Conservation (phyloP, 2,329 filamentous ascomycete species). For the Cordyceps cateniannulata region DNA sequence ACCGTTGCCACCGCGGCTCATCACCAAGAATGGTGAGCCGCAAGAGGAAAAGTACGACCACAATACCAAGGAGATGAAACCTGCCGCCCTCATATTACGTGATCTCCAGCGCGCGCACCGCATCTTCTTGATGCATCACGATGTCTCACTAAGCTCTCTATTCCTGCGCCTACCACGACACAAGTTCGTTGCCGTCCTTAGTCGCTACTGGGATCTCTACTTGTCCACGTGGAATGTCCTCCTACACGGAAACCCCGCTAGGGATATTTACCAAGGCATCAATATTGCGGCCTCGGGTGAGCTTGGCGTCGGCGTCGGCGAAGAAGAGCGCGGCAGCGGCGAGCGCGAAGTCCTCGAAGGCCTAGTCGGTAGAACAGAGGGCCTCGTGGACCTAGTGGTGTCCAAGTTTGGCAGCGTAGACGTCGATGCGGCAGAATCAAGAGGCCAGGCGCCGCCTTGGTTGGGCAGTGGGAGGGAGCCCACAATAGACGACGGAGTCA, state of each 20-base stretch:
- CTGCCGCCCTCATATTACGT: constrained; percentile 66
- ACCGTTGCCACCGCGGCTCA: constrained; percentile 51
- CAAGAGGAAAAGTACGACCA: constrained; percentile 58
- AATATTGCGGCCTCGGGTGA: constrained; percentile 88
- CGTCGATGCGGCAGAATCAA: constrained; percentile 21
- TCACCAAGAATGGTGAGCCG: constrained; percentile 34
- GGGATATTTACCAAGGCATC: constrained; percentile 72
- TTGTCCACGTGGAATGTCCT: constrained; percentile 78
- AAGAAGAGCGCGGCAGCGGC: constrained; percentile 90
- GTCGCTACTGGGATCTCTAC: constrained; percentile 73
- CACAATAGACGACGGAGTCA: constrained; percentile 68
- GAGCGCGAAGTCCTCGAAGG: constrained; percentile 91
- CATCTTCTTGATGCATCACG: constrained; percentile 84
- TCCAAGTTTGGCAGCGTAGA: constrained; percentile 70
- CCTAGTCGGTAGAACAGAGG: constrained; percentile 71
- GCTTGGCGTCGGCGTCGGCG: constrained; percentile 87
- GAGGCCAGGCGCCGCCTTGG: constrained; percentile 46
- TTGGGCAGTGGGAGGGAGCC: constrained; percentile 65
- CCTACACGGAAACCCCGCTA: constrained; percentile 80
- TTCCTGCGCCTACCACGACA: constrained; percentile 56
- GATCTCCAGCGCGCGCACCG: constrained; percentile 79
- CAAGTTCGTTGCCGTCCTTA: constrained; percentile 66
- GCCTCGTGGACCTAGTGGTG: constrained; percentile 81
- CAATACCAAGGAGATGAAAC: constrained; percentile 84
- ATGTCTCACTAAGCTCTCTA: constrained; percentile 62